Evolutionary conservation across 148 eudicot genomes (phyloP).

Genomic region (Rhododendron vialii): DNA sequence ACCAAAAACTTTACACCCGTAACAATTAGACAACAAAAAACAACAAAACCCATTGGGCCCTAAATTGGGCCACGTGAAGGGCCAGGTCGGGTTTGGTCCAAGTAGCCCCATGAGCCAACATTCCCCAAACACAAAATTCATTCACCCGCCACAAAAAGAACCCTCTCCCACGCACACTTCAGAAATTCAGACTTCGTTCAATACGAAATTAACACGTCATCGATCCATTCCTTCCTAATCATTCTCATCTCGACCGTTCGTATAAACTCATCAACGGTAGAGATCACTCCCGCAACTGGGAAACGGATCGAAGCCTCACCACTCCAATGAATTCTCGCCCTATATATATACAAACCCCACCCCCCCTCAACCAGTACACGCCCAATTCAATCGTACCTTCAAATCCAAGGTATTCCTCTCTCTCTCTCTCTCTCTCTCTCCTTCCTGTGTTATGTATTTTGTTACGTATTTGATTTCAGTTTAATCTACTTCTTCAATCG

Average conservation of each 20-base stretch:
- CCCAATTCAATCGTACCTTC: not conserved
- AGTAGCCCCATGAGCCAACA: not conserved
- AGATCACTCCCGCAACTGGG: not conserved
- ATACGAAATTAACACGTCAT: not conserved
- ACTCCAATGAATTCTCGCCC: not conserved
- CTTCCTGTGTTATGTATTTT: not conserved
- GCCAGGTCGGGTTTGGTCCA: not conserved
- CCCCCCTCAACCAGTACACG: not conserved
- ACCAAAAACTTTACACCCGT: too few relatives aligned
- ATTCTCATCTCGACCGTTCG: not conserved
- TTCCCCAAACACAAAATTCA: not conserved
- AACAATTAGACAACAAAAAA: too few relatives aligned
- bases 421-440: not conserved
- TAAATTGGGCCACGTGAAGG: not conserved
- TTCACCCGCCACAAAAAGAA: not conserved
- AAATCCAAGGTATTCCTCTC: not conserved
- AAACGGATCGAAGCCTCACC: not conserved
- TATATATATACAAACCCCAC: not conserved
- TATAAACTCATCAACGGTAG: not conserved
- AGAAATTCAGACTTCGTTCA: not conserved
- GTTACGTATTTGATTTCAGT: not conserved
- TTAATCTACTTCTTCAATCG: not conserved
- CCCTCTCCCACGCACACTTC: not conserved
- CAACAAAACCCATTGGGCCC: not conserved
- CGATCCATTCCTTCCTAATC: not conserved